These are phyloP conservation scores for Hypoxylon sp. DNA, from an alignment of 2,329 filamentous ascomycete genomes.

Conservation along the genomic window DNA sequence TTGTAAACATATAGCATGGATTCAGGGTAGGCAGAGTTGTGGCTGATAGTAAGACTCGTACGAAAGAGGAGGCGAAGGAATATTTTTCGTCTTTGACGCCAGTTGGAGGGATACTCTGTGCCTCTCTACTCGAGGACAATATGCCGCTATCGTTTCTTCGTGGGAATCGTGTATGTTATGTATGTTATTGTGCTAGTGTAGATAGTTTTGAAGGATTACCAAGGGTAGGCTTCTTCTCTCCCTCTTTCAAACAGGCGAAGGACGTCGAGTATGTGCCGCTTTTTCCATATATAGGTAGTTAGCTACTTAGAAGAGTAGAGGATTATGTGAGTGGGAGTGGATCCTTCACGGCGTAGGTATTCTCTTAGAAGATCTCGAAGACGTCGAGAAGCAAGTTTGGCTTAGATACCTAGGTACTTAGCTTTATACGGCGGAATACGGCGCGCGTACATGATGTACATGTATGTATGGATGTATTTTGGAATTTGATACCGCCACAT, in stretches of 20 bases:
- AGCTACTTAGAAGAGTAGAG: neutral
- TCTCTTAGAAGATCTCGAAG: neutral
- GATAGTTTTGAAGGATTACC: neutral
- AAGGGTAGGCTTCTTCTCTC: neutral
- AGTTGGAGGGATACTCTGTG: neutral
- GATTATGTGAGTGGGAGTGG: neutral
- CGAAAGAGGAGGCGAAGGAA: neutral
- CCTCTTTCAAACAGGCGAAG: too few species aligned
- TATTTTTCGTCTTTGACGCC: neutral
- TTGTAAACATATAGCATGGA: neutral
- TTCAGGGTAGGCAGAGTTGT: neutral
- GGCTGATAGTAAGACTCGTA: neutral
- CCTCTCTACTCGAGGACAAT: neutral
- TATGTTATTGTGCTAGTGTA: neutral
- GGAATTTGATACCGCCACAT: too few species aligned
- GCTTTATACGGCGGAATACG: neutral
- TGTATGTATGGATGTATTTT: neutral
- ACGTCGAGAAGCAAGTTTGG: neutral
- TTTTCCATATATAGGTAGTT: neutral
- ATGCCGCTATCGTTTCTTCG: neutral
- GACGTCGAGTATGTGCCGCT: neutral
- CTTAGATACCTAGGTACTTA: neutral
- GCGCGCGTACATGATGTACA: neutral
- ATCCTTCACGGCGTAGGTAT: conserved; percentile 1
- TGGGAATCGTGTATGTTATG: neutral